These are phyloP conservation scores for Candida coquimbonensis DNA, from an alignment of 805 yeast genomes.

Conservation along the genomic window DNA sequence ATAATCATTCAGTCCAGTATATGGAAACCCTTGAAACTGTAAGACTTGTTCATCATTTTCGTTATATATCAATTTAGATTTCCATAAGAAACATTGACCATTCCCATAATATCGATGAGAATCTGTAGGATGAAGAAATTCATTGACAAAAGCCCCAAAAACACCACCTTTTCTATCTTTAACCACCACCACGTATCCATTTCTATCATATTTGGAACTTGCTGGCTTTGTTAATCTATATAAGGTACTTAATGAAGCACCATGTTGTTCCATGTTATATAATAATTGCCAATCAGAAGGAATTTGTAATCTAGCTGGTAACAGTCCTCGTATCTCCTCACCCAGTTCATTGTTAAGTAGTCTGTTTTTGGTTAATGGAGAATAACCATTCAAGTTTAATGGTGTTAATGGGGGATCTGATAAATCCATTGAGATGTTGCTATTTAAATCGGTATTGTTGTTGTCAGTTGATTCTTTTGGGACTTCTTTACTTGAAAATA, in stretches of 20 bases:
- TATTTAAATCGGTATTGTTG: no score
- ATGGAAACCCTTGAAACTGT: conserved; percentile 74
- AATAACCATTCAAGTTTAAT: conserved; percentile 54
- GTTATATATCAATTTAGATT: conserved; percentile 37
- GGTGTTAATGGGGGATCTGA: conserved; percentile 42
- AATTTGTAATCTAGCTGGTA: conserved; percentile 77
- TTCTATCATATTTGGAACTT: conserved; percentile 31
- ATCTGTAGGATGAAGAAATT: conserved; percentile 63
- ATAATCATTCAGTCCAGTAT: conserved; percentile 84
- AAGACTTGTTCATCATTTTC: conserved; percentile 7
- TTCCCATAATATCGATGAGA: conserved; percentile 78
- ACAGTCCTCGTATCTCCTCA: conserved; percentile 59
- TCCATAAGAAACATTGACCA: conserved; percentile 94
- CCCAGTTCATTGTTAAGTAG: conserved; percentile 60
- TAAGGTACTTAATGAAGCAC: conserved; percentile 76
- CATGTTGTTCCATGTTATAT: conserved; percentile 89
- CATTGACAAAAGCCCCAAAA: conserved; percentile 80
- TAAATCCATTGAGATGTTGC: neutral
- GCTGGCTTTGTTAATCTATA: conserved; percentile 50
- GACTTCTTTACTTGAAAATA: neutral
- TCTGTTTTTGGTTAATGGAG: conserved; percentile 45
- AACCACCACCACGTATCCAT: conserved; percentile 71
- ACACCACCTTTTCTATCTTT: conserved; percentile 54
- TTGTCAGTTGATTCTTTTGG: neutral
- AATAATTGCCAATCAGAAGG: conserved; percentile 69